Evolutionary conservation across 2,329 filamentous ascomycete genomes (phyloP), one percentile per base, ranked within the genome.

Genomic region (Dichotomopilus funicola): DNA sequence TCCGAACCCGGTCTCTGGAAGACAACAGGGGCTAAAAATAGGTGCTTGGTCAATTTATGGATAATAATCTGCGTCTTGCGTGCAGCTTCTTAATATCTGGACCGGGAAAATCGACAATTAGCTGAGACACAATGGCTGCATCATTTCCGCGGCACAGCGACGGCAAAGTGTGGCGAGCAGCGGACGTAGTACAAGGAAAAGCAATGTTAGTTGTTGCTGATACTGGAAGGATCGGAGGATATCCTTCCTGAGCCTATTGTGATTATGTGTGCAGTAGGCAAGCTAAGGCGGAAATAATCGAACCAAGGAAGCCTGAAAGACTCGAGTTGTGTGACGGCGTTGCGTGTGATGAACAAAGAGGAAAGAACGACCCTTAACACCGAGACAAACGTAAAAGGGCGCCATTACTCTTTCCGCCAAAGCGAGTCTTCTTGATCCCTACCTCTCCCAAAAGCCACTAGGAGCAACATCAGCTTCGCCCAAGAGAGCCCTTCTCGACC

Each of bases 21-120:
- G 12, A 12, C 33, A 27, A 48, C 19, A 46, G 48, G 6, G 49
- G 49, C 58, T 59, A 57, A 59, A 57, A 59, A 59, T 57, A 59
- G 52, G 43, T 35, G 12, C 13, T 19, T 48, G 36, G 19, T n/a
- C 13, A 55, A 50, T 42, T 5, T 56, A 8, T 43, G 37, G 37
- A 54, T 54, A 58, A 58, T 60, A 43, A 56, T 52, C 42, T 50
- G 45, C 42, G 12, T 44, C 6, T 27, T n/a, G 19, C 31, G 38
- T 45, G 35, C 33, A 44, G 43, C 10, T 27, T 31, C 6, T 54
- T 49, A 52, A 52, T 52, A 54, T 51, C 11, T 43, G 38, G 34
- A 34, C 10, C 42, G 46, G 57, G 35, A 59, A 49, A 56, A 55
- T 59, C 49, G 40, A 35, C 38, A 53, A 45, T 45, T 38, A 46